Evolutionary conservation across 495 filamentous ascomycete genomes (phyloP).

Genomic region (Pyrenopolyporus hunteri): DNA sequence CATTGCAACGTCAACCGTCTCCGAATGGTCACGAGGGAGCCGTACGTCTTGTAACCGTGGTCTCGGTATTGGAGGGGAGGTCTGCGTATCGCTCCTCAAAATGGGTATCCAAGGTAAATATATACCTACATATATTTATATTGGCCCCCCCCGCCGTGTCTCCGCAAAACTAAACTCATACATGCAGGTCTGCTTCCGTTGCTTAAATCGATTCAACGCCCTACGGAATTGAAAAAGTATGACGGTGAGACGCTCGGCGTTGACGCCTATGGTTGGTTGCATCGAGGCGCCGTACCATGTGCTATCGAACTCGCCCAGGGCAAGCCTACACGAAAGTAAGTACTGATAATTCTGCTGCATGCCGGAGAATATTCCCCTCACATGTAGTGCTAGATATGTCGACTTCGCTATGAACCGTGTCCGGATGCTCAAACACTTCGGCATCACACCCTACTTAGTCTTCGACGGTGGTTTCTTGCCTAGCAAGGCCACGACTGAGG

Average conservation of each 20-base stretch:
- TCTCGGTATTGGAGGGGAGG: constrained; percentile 26
- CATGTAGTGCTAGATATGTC: constrained; percentile 67
- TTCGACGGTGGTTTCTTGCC: constrained; percentile 97
- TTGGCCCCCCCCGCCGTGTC: not conserved
- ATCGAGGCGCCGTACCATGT: constrained; percentile 89
- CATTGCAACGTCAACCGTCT: not conserved
- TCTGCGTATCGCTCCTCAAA: constrained; percentile 43
- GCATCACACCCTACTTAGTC: constrained; percentile 88
- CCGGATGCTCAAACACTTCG: constrained; percentile 90
- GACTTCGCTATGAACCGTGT: constrained; percentile 92
- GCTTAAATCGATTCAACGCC: constrained; percentile 94
- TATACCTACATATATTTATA: no score
- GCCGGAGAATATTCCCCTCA: not conserved
- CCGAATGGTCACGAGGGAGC: constrained; percentile 12
- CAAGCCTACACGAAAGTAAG: constrained; percentile 85
- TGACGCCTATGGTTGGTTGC: constrained; percentile 98
- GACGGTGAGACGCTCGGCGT: constrained; percentile 87
- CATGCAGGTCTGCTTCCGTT: constrained; percentile 78
- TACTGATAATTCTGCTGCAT: not conserved
- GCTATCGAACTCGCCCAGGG: constrained; percentile 88
- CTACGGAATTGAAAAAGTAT: constrained; percentile 84
- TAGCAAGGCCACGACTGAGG: constrained; percentile 92
- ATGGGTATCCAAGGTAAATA: constrained; percentile 76
- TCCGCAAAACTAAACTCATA: constrained; percentile 25
- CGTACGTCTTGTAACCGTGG: constrained; percentile 2